Conservation (phyloP, 2,329 filamentous ascomycete species). For the Waltergamsia citrina region DNA sequence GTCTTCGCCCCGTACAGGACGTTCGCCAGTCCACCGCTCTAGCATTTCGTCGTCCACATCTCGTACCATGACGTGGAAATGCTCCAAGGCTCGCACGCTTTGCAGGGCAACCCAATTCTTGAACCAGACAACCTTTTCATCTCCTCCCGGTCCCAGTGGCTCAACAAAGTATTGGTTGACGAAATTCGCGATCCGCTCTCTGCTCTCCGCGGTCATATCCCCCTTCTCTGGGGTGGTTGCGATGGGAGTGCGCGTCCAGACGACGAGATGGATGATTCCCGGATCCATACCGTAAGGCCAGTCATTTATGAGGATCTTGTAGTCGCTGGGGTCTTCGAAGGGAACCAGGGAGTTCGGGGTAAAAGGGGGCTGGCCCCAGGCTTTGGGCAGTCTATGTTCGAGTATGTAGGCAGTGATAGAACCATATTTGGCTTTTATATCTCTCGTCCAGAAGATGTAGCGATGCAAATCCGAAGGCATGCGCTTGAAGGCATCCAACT, state of each 20-base stretch:
- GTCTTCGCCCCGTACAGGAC: slow-evolving; percentile 13
- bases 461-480: slow-evolving; percentile 70
- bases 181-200: slow-evolving; percentile 56
- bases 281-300: slow-evolving; percentile 78
- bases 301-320: slow-evolving; percentile 74
- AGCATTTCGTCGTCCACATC: slow-evolving; percentile 42
- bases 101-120: slow-evolving; percentile 90
- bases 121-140: slow-evolving; percentile 65
- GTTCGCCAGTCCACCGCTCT: slow-evolving; percentile 42
- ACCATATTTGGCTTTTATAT: slow-evolving; percentile 64
- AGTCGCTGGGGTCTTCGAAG: slow-evolving; percentile 46
- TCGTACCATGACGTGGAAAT: slow-evolving; percentile 70
- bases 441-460: slow-evolving; percentile 69
- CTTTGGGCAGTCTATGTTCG: slow-evolving; percentile 53
- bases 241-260: slow-evolving; percentile 82
- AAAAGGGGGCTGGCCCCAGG: slow-evolving; percentile 57
- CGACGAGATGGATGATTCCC: slow-evolving; percentile 70
- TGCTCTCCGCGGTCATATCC: slow-evolving; percentile 60
- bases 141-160: slow-evolving; percentile 38
- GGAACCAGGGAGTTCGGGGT: slow-evolving; percentile 37
- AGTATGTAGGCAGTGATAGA: slow-evolving; percentile 74
- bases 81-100: slow-evolving; percentile 78
- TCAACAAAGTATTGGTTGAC: slow-evolving; percentile 60
- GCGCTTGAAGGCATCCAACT: slow-evolving; percentile 37
- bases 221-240: slow-evolving; percentile 61